Evolutionary conservation across 2,329 filamentous ascomycete genomes (phyloP), one percentile per base, ranked within the genome.

Genomic region (Aspergillus alliaceus): DNA sequence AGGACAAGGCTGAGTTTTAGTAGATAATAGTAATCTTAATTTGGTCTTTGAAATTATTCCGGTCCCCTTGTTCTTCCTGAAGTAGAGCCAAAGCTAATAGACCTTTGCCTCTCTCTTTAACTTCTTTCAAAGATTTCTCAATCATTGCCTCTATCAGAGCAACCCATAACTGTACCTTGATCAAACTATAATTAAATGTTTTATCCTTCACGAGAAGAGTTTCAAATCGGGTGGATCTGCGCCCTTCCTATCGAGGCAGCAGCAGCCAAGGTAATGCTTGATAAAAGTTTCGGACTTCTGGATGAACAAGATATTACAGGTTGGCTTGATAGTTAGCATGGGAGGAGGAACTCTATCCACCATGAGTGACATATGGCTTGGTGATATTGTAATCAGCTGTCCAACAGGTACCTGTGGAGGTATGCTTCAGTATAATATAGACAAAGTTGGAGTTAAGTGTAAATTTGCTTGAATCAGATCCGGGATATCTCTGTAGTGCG

Each of bases 331-430:
- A 49, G 62, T 69, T 18, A 60, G 65, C 37, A 49, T 66, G n/a
- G 65, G 65, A 7, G 72, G 72, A n/a, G 67, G 64, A 11, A 60
- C 67, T 4, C 69, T 67, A 1, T 66, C 56, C 8, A 37, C 39
- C 25, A 24, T 44, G n/a, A 27, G 61, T 34, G 64, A 73, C 57
- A 70, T 72, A 9, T 61, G 67, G 8, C 65, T 72, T 8, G 69
- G 69, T 15, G 69, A 72, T 63, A 58, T 72, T 7, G 68, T 69
- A 20, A 59, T 72, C 18, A 66, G 66, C 34, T 54, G 54, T 32
- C 67, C 67, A 14, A 7, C 48, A 1, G 56, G 51, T 4, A 55
- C 39, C 5, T 55, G 48, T 29, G 60, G 66, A 4, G 68, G 66
- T 12, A 65, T 71, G 12, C 22, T 71, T 34, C 62, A 67, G 59